Evolutionary conservation across 805 yeast genomes (phyloP).

Genomic region (Lachancea nothofagi): DNA sequence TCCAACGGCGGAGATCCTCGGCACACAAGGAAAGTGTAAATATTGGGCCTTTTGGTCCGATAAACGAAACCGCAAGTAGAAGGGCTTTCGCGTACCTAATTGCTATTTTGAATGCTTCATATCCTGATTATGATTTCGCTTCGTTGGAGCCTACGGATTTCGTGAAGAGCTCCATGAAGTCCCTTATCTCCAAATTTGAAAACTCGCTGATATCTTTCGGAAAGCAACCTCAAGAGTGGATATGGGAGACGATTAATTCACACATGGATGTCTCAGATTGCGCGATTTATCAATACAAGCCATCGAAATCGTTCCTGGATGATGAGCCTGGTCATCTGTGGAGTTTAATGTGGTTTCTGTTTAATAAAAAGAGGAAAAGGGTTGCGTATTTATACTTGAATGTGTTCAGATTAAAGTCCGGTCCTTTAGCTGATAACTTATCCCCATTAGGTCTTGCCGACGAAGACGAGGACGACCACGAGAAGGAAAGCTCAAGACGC

Average conservation of each 20-base stretch:
- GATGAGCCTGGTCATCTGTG: constrained; percentile 39
- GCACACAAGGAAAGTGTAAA: constrained; percentile 26
- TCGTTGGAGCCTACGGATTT: constrained; percentile 76
- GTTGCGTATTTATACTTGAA: constrained; percentile 80
- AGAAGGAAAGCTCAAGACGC: constrained; percentile 3
- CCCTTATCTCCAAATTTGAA: constrained; percentile 62
- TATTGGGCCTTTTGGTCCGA: constrained; percentile 83
- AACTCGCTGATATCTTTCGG: constrained; percentile 68
- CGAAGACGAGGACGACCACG: constrained; percentile 34
- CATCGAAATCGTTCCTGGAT: constrained; percentile 33
- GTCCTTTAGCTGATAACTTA: constrained; percentile 34
- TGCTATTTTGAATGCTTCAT: constrained; percentile 84
- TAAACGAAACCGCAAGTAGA: constrained; percentile 77
- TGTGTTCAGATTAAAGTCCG: constrained; percentile 40
- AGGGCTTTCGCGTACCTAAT: constrained; percentile 86
- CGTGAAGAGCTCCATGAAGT: constrained; percentile 44
- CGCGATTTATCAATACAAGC: constrained; percentile 56
- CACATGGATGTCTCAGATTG: constrained; percentile 64
- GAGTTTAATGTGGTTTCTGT: constrained; percentile 78
- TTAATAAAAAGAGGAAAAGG: constrained; percentile 84
- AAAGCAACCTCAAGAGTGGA: constrained; percentile 52
- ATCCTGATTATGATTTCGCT: constrained; percentile 94
- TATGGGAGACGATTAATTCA: constrained; percentile 83
- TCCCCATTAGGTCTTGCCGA: constrained; percentile 19
- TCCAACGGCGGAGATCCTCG: constrained; percentile 24